Percentiles rank a stretch among this genome's conserved stretches.
phyloP scores from a whole-genome alignment of 208 protist genomes.

The Endotrypanum monterogeii region DNA sequence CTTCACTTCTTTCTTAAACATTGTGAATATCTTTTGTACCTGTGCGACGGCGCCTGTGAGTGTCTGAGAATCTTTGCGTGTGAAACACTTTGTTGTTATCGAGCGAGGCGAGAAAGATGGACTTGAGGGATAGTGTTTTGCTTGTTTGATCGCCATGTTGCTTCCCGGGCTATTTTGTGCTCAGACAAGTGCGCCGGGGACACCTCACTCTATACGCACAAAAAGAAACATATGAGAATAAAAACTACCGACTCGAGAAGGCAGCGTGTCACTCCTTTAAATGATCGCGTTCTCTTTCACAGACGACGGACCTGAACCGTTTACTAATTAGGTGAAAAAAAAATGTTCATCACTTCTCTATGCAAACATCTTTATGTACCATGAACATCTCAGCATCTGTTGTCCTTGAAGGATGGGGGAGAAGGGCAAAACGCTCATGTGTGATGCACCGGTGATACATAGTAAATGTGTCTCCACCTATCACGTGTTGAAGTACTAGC shows the following conservation, averaged over 20 bases:
- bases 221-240: constrained; percentile 7
- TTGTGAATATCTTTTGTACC: not conserved
- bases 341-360: not conserved
- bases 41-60: not conserved
- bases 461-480: too few species aligned
- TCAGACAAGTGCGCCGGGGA: not conserved
- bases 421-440: not conserved
- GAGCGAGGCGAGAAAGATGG: not conserved
- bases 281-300: not conserved
- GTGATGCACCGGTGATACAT: not conserved
- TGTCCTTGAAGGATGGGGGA: not conserved
- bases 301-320: not conserved
- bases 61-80: not conserved
- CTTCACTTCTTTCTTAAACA: constrained; percentile 2
- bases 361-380: not conserved
- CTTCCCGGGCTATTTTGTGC: constrained; percentile 1
- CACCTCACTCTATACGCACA: not conserved
- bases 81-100: not conserved
- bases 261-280: not conserved
- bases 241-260: not conserved
- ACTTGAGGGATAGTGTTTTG: not conserved
- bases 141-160: not conserved
- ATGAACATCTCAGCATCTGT: too few species aligned
- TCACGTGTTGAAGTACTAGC: not conserved
- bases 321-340: not conserved